These are phyloP conservation scores for Chalaropsis ovoidea DNA, from an alignment of 2,329 filamentous ascomycete species.

Conservation along the genomic window DNA sequence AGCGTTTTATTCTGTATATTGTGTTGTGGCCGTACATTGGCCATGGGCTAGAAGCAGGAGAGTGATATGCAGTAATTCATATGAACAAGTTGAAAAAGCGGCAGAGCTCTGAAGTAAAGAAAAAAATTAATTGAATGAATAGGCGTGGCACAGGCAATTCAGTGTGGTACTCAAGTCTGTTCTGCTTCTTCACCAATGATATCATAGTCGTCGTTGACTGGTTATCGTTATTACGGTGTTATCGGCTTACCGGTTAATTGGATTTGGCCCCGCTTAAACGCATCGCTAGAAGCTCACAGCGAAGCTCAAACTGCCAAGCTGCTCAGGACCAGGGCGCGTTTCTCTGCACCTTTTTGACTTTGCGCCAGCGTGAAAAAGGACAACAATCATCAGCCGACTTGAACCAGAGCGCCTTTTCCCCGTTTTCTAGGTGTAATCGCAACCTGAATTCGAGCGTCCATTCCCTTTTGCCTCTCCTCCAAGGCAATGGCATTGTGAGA, in stretches of 20 bases:
- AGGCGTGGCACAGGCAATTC: not conserved
- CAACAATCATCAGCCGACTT: not conserved
- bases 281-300: not conserved
- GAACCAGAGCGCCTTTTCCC: not conserved
- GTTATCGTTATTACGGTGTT: constrained; percentile 13
- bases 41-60: too few species aligned
- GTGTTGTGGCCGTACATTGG: not conserved
- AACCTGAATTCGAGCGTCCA: not conserved
- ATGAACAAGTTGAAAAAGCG: not conserved
- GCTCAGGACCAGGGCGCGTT: constrained; percentile 1
- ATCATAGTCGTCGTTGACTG: not conserved
- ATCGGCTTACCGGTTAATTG: constrained; percentile 6
- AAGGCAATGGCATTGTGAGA: not conserved
- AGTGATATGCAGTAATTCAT: too few species aligned
- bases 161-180: not conserved
- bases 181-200: not conserved
- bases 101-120: not conserved
- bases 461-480: not conserved
- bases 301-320: not conserved
- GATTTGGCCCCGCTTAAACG: constrained; percentile 2
- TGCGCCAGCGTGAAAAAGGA: not conserved
- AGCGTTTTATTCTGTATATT: not conserved
- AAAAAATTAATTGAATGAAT: not conserved
- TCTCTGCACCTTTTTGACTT: not conserved
- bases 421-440: not conserved